Evolutionary conservation across 2,329 filamentous ascomycete species (phyloP), one percentile per base, ranked within the genome.

Genomic region (Aspergillus puulaauensis): DNA sequence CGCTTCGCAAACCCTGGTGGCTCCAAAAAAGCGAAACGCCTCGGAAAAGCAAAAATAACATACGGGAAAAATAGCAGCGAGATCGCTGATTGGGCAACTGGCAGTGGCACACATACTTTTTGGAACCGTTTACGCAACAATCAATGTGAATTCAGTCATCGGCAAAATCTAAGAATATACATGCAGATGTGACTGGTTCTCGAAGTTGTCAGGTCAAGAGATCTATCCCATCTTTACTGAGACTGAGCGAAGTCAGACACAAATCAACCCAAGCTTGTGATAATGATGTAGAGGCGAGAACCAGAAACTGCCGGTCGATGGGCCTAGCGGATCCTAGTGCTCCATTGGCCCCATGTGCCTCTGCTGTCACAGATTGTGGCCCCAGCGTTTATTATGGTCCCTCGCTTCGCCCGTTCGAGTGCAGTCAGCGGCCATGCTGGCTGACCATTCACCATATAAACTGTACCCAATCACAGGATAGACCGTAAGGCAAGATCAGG

Each of bases 151-250:
- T 39, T 59, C 45, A 46, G 54, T 43, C 52, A 53, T 54, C 47
- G 52, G 45, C 54, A 44, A 51, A 21, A 45, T 15, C 43, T 21
- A 45, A 40, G 40, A 51, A 50, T 45, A 39, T 45, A 51, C 49
- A 41, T 39, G 56, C 56, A 58, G 35, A 59, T 62, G 60, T 64
- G 62, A 64, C 62, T 62, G 48, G 58, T 62, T 58, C 45, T 44
- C 47, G 49, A 44, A 45, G 43, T 52, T 23, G 27, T 35, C 46
- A 56, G n/a, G 33, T 33, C 49, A 52, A 50, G 31, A 59, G 45
- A 60, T 59, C 56, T 54, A 61, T 60, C 44, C 59, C 57, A 53
- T 54, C 49, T 35, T 50, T 31, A 31, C 50, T 35, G 3, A 21
- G 31, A 44, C 50, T 39, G 24, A 50, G 48, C 31, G n/a, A 39